A percentile compares a stretch with the other conserved stretches of the same genome.
Evolutionary conservation across 441 rosid species (phyloP).

Genomic region (Erysimum cheiri): DNA sequence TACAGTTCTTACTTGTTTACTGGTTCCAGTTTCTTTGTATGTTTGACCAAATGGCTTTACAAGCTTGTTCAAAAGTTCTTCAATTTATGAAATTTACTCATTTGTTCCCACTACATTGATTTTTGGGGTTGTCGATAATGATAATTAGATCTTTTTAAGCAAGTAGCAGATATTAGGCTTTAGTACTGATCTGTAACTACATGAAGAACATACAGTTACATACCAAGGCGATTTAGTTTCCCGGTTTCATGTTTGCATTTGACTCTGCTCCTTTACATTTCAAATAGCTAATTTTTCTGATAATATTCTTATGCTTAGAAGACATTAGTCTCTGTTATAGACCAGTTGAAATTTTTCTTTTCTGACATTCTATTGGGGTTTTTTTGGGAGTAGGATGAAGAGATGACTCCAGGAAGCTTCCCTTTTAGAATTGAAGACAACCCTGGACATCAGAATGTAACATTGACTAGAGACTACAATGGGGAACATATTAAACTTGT

Average conservation of each 20-base stretch:
- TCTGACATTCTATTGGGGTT: constrained; percentile 4
- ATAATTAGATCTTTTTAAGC: too few relatives aligned
- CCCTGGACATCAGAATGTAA: constrained; percentile 58
- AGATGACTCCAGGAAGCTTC: constrained; percentile 66
- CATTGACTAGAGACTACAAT: constrained; percentile 62
- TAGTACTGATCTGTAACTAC: too few relatives aligned
- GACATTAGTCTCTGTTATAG: neutral
- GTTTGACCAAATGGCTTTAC: neutral
- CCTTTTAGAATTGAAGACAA: constrained; percentile 71
- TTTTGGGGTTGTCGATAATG: neutral
- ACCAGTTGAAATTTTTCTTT: neutral
- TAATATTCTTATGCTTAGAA: neutral
- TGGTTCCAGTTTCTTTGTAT: neutral
- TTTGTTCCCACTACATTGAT: neutral
- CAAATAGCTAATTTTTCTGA: neutral
- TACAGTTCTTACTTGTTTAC: neutral
- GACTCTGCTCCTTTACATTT: constrained; percentile 14
- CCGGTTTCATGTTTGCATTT: neutral
- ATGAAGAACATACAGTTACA: neutral
- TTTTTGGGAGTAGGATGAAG: constrained; percentile 52
- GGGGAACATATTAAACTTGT: constrained; percentile 68
- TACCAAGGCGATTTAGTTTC: neutral
- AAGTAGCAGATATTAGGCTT: too few relatives aligned
- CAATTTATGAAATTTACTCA: neutral
- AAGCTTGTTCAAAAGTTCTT: constrained; percentile 6